Evolutionary conservation across 139 green algal species (phyloP), one percentile per base, ranked within the genome.

Genomic region (Choricystis sp.): DNA sequence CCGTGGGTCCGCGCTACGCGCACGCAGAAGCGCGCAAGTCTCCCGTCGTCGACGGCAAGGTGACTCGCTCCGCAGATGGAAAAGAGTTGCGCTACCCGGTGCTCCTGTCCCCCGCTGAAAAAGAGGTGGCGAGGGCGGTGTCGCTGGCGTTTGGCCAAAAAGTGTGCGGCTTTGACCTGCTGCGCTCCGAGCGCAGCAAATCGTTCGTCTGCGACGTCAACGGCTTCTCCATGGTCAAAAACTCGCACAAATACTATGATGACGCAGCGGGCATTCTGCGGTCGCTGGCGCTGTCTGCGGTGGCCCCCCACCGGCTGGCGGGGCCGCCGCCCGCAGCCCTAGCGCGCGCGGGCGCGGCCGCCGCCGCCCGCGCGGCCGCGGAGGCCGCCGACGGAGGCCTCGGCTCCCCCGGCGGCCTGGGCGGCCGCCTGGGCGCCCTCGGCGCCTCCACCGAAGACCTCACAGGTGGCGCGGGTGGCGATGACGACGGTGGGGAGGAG

Each of bases 151-250:
- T 98, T 76, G 85, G 88, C 1, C 93, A 99, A 72, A 87, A 89
- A 74, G 85, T 96, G 57, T 95, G 89, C 77, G 89, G 89, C 52
- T 95, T 95, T 65, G 89, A 96, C 77, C 78, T 96, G 68, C 79
- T 96, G 77, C 76, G 92, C 20, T 78, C 65, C 23, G 82, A 85
- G 31, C 79, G 87, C 31, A 88, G 86, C 3, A 67, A 70, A 58
- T 88, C 80, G 2, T 96, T 89, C 63, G 94, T 99, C 26, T 99
- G 94, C 72, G 94, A 99, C 66, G 94, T 99, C 48, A 99, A 99
- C 71, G 94, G 94, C 66, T 98, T 89, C 91, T 87, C 68, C 62
- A 97, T 98, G 63, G 94, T 99, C 4, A 99, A 99, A 77, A 96
- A 95, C 81, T 89, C 75, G 20, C 80, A 89, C 59, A 97, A 97